Conservation (phyloP, 345 rosid genomes). For the Ceriops decandra region DNA sequence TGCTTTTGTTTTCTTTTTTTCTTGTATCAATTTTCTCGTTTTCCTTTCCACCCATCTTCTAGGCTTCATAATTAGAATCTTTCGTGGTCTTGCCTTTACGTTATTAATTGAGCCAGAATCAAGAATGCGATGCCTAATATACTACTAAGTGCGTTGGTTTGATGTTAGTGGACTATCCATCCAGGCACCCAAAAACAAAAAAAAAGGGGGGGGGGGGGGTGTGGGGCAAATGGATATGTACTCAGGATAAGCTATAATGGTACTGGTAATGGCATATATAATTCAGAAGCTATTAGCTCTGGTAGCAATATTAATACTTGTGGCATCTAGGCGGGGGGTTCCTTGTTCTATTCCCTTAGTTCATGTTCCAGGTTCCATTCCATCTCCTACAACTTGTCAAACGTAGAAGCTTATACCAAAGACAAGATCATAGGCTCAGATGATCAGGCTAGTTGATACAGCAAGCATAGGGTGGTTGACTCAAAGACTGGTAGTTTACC, state of each 20-base stretch:
- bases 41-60: too few relatives aligned
- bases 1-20: too few relatives aligned
- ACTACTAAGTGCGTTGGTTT: neutral
- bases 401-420: neutral
- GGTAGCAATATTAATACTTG: neutral
- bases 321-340: neutral
- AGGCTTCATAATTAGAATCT: neutral
- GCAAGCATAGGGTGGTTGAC: too few relatives aligned
- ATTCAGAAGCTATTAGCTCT: too few relatives aligned
- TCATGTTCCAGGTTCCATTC: neutral
- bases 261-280: too few relatives aligned
- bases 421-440: too few relatives aligned
- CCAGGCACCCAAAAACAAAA: neutral
- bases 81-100: neutral
- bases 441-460: too few relatives aligned
- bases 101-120: neutral
- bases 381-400: conserved; percentile 19
- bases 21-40: too few relatives aligned
- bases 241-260: too few relatives aligned
- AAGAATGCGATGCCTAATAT: conserved; percentile 9
- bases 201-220: neutral
- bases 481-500: too few relatives aligned
- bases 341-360: conserved; percentile 10
- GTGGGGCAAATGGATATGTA: neutral
- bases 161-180: neutral